Conservation (phyloP, 192 early-diverging fungal genomes). For the Coemansia sp. region DNA sequence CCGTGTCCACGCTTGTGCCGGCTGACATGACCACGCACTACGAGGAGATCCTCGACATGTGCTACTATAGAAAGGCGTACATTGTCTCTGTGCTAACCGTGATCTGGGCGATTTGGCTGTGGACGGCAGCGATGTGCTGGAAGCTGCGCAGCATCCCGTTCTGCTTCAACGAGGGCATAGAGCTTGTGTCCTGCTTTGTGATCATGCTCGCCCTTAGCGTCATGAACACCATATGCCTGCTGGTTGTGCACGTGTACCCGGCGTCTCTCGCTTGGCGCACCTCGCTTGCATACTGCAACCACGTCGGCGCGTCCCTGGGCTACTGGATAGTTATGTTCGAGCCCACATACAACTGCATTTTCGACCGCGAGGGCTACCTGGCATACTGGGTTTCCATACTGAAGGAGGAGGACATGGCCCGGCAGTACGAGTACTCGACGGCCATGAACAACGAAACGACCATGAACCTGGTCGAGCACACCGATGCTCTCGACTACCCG, state of each 20-base stretch:
- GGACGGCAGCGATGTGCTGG: slow-evolving; percentile 36
- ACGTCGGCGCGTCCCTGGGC: slow-evolving; percentile 26
- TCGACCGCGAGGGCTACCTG: slow-evolving; percentile 39
- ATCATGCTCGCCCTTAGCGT: slow-evolving; percentile 20
- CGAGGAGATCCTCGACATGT: slow-evolving; percentile 36
- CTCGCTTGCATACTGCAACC: slow-evolving; percentile 30
- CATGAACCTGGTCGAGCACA: slow-evolving; percentile 11
- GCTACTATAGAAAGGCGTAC: slow-evolving; percentile 18
- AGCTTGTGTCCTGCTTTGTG: slow-evolving; percentile 20
- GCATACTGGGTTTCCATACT: slow-evolving; percentile 42
- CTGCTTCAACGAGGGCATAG: slow-evolving; percentile 39
- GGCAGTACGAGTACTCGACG: slow-evolving; percentile 32
- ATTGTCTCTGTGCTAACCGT: slow-evolving; percentile 15
- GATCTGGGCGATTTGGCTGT: slow-evolving; percentile 32
- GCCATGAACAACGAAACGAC: slow-evolving; percentile 21
- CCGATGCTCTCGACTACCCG: slow-evolving; percentile 1
- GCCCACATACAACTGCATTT: slow-evolving; percentile 39
- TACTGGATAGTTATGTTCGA: slow-evolving; percentile 50
- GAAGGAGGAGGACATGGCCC: slow-evolving; percentile 34
- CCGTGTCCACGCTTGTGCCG: slow-evolving; percentile 31
- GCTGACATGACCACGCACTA: slow-evolving; percentile 27
- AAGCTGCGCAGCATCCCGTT: slow-evolving; percentile 40
- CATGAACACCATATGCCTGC: slow-evolving; percentile 31
- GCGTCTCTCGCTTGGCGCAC: slow-evolving; percentile 42
- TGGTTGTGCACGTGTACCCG: slow-evolving; percentile 32